Evolutionary conservation across 202 grass and related monocot species (phyloP), one percentile per base, ranked within the genome.

Genomic region (Schoenoplectus tabernaemontani): DNA sequence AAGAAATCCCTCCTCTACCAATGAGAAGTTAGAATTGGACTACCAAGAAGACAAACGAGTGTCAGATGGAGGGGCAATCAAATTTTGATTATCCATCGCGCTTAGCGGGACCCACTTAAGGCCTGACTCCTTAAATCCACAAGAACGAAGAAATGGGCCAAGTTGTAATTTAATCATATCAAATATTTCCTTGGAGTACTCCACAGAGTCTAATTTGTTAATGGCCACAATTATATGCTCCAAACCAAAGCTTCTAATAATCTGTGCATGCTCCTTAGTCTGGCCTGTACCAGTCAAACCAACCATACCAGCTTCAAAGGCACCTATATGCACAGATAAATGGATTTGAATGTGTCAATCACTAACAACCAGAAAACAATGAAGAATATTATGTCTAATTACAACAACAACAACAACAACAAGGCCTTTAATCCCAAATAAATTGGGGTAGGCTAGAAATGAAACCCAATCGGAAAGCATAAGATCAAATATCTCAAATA

Each of bases 231-330:
- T 92, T 83, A 97, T 85, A 53, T 88, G 83, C 11, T 97, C 94
- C 64, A 97, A 79, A 65, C 94, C 91, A 83, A 97, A 93, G 82
- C 89, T 92, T 86, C 94, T 84, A 84, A 92, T 86, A 78, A 92
- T 88, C 66, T 93, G 89, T 81, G 91, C 81, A 17, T 97, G 94
- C 58, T 97, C 89, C 70, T 93, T 97, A 58, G 94, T 97, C 75
- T 97, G 94, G 38, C 94, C 94, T 57, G 60, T 57, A 51, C 61
- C 85, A 81, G 82, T 33, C 69, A 16, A 61, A 74, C 79, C 85
- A 75, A 83, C 82, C 94, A 97, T 91, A 38, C 94, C 94, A 4
- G 91, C 89, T 87, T 97, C 94, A 83, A 97, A 97, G 70, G 91
- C 89, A 50, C 87, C 77, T 79, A 61, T 61, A 63, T 59, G 33